Base-by-base conservation (phyloP, 495 filamentous ascomycete genomes). In the Hypomontagnella submonticulosa region DNA sequence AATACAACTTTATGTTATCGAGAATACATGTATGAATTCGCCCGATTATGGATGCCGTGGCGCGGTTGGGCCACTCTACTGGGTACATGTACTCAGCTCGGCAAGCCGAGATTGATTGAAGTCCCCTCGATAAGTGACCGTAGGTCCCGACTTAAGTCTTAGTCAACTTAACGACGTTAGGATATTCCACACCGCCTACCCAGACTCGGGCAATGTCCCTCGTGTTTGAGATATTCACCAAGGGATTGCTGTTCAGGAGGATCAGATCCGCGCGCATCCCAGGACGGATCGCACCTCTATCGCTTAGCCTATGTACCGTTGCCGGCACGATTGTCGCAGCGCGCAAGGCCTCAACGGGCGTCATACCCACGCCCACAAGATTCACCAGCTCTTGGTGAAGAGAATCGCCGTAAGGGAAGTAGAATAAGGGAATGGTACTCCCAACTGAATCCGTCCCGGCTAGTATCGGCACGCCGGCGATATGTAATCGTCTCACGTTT, bases 361-460 rank as follows among this genome's bases (percentile, higher is more conserved):
- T 62, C 55, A 74, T 54, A 1, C 73, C 66, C 0, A 44, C 52
- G 19, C 44, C 56, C 4, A 67, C 69, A 9, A 75, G 37, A 33
- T 69, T 61, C 41, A 66, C 53, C 42, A 76, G 57, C 30, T 75
- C 66, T 16, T 70, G 53, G 16, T 74, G 71, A 13, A 74, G 60
- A n/a, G 55, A 65, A 4, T 55, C 53, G 12, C 71, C 71, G 37
- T 68, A 74, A 8, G 66, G 91, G 89, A 44, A 84, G 88, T 12
- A 92, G 40, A 74, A 30, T 0, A 16, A 12, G 44, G 66, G 64
- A 3, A 65, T 43, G 4, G 61, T 48, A 18, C 42, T 60, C 4
- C 69, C 66, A 27, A 75, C 68, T 4, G 77, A 61, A 43, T 79
- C 77, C 5, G 72, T 78, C 5, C 77, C 76, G 2, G 74, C 70